Base-by-base conservation (phyloP, 2,329 filamentous ascomycete genomes). In the Botrytis aclada region DNA sequence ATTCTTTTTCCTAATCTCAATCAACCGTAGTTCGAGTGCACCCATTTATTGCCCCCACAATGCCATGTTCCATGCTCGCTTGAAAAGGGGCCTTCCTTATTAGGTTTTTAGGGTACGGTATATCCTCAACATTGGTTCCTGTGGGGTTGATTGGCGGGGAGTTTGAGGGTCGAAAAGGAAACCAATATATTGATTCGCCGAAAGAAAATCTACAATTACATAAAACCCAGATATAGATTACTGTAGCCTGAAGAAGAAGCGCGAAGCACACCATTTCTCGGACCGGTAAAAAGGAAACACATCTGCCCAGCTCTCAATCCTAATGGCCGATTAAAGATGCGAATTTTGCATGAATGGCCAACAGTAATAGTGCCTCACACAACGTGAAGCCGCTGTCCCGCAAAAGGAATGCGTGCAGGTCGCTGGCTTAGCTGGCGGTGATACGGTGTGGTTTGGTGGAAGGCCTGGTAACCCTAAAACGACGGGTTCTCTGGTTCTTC, bases 361-460 rank as follows among this genome's bases (percentile, higher is more conserved):
- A 32, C 51, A 67, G 51, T 39, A 60, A 45, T 34, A 66, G 32
- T 54, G 39, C 62, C 47, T 63, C 70, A 34, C 65, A 67, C 62
- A 47, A 32, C 18, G n/a, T 51, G 32, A 72, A 69, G 70, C 51
- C 62, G n/a, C 62, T 22, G 47, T 60, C 51, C 63, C 51, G 39
- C 51, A 72, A 47, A 60, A 51, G 70, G 63, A 58, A 58, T 43
- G 45, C 39, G n/a, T 67, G 70, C 70, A 69, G 62, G 14, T 69
- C n/a, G 25, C 29, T 69, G 70, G 63, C 70, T 72, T 61, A 51
- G 70, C 51, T 72, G 70, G 70, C 25, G 70, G 62, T 58, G 54
- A 60, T 72, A 67, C 62, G 62, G 70, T 60, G 51, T 39, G 41
- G 18, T 54, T 67, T 67, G 41, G 41, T 70, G 41, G 56, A 70